phyloP scores from a whole-genome alignment of 2,329 filamentous ascomycete species.

The Microcyclosporella mali region DNA sequence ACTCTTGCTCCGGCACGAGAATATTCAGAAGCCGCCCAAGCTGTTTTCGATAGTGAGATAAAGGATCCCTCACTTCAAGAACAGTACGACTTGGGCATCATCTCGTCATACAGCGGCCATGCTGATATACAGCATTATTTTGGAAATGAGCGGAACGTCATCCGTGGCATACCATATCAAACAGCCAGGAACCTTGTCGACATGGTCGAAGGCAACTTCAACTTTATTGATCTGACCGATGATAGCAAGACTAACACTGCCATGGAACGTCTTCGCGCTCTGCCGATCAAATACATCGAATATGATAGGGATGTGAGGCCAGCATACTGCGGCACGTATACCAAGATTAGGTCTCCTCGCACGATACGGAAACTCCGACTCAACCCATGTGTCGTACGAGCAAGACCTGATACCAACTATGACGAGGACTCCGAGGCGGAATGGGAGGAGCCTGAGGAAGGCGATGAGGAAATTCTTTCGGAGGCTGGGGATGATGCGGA shows the following conservation, averaged over 20 bases:
- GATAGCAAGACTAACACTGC: conserved; percentile 21
- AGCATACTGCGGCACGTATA: conserved; percentile 67
- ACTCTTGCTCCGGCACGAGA: conserved; percentile 52
- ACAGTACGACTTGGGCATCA: conserved; percentile 27
- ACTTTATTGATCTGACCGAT: conserved; percentile 40
- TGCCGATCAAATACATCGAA: conserved; percentile 59
- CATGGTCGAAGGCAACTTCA: conserved; percentile 37
- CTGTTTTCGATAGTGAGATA: conserved; percentile 27
- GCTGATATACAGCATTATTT: conserved; percentile 16
- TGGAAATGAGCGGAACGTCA: conserved; percentile 3
- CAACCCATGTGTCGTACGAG: conserved; percentile 47
- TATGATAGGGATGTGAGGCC: conserved; percentile 59
- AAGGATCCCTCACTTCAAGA: conserved; percentile 24
- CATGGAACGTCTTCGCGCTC: conserved; percentile 24
- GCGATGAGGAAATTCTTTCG: conserved; percentile 60
- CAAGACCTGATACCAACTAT: conserved; percentile 63
- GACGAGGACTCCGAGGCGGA: conserved; percentile 81
- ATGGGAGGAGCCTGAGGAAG: conserved; percentile 68
- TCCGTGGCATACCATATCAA: conserved; percentile 19
- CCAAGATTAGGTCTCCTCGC: conserved; percentile 48
- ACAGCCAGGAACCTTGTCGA: conserved; percentile 34
- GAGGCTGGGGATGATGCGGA: conserved; percentile 63
- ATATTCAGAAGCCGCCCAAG: conserved; percentile 22
- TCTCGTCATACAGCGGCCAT: conserved; percentile 12
- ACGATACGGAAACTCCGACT: conserved; percentile 44